Evolutionary conservation across 1,139 yeast species (phyloP).

Genomic region (Sugiyamaella japonica): DNA sequence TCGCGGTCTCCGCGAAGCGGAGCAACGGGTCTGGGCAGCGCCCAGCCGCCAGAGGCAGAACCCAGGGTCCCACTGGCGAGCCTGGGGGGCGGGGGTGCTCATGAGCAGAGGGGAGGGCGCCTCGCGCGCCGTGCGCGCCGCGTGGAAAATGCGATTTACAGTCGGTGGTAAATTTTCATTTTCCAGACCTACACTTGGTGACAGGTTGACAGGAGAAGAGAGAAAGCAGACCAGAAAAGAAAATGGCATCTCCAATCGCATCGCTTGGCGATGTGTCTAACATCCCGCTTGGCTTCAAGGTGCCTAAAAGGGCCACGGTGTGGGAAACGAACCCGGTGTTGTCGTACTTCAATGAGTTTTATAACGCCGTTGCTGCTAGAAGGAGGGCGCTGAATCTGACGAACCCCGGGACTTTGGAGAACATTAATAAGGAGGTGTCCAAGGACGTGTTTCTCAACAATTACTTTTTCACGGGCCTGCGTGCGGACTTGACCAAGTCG

Average conservation of each 20-base stretch:
- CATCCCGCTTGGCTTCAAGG: conserved; percentile 22
- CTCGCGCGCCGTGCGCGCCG: conserved; percentile 1
- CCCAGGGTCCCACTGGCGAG: too few species aligned
- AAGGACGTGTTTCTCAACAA: conserved; percentile 90
- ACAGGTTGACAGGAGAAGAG: not conserved
- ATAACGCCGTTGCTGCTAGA: conserved; percentile 68
- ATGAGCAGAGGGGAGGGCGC: not conserved
- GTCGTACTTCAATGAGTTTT: conserved; percentile 75
- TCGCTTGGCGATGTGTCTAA: conserved; percentile 20
- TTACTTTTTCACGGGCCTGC: conserved; percentile 90
- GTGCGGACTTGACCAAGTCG: conserved; percentile 95
- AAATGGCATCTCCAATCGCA: conserved; percentile 17
- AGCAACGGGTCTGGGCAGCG: conserved; percentile 7
- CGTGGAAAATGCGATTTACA: not conserved
- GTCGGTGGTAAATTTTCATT: conserved; percentile 11
- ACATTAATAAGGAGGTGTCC: conserved; percentile 87
- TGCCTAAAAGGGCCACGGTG: conserved; percentile 38
- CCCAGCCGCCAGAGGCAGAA: too few species aligned
- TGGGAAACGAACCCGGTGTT: conserved; percentile 89
- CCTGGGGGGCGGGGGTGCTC: not conserved
- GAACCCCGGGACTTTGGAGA: conserved; percentile 95
- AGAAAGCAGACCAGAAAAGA: not conserved
- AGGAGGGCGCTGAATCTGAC: conserved; percentile 77
- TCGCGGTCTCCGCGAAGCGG: conserved; percentile 1
- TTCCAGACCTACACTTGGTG: not conserved